These are phyloP conservation scores for Trichophyton equinum DNA, from an alignment of 2,329 filamentous ascomycete species.

Conservation along the genomic window DNA sequence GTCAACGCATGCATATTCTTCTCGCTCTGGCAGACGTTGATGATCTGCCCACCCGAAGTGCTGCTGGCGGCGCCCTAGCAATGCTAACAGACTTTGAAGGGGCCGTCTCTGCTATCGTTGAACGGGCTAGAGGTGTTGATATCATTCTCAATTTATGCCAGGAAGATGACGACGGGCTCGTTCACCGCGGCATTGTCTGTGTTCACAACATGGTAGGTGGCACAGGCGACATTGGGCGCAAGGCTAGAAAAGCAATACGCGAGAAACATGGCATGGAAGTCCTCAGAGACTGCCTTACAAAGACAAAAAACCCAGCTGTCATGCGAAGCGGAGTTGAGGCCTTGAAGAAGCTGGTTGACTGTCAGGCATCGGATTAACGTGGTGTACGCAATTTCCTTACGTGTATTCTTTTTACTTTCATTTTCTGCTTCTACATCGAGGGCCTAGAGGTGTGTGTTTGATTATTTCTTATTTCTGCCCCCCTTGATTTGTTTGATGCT, in stretches of 20 bases:
- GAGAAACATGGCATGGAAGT: constrained; percentile 52
- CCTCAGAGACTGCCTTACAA: constrained; percentile 57
- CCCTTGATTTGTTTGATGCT: background rate
- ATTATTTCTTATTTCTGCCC: constrained; percentile 7
- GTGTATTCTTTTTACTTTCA: background rate
- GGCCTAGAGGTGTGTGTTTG: background rate
- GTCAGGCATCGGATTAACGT: background rate
- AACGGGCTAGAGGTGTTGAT: constrained; percentile 57
- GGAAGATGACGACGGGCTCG: constrained; percentile 46
- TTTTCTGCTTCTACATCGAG: background rate
- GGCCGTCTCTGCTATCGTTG: constrained; percentile 58
- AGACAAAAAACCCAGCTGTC: constrained; percentile 55
- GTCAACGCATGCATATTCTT: constrained; percentile 66
- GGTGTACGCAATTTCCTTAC: background rate
- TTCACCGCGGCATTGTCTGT: constrained; percentile 60
- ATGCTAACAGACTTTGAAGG: constrained; percentile 68
- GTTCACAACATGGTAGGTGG: constrained; percentile 59
- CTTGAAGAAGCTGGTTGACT: constrained; percentile 50
- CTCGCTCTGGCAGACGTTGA: constrained; percentile 80
- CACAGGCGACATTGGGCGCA: constrained; percentile 52
- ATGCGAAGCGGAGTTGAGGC: constrained; percentile 59
- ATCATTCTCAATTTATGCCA: constrained; percentile 69
- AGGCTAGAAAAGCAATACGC: constrained; percentile 49
- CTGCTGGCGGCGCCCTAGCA: constrained; percentile 78
- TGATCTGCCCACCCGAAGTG: constrained; percentile 63